phyloP scores from a whole-genome alignment of 2,329 filamentous ascomycete species.

The Aspergillus luchuensis region DNA sequence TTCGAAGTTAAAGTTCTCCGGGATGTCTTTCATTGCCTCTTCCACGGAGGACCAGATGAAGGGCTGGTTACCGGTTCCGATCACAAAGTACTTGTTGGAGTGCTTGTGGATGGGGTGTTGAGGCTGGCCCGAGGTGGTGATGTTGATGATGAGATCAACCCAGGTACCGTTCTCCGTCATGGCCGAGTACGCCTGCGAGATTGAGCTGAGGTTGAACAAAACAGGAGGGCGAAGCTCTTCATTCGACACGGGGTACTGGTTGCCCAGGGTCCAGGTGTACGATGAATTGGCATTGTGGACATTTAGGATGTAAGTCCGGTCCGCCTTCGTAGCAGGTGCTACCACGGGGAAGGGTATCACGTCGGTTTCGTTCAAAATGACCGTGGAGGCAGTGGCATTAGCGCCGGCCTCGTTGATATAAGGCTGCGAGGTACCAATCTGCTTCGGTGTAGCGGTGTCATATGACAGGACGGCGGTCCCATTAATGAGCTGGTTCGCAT shows the following conservation, averaged over 20 bases:
- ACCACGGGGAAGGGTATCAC: conserved; percentile 54
- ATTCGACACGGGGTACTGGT: conserved; percentile 27
- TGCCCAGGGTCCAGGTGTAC: conserved; percentile 31
- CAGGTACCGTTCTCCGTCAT: conserved; percentile 52
- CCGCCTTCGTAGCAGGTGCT: conserved; percentile 45
- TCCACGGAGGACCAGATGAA: conserved; percentile 58
- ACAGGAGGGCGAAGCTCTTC: conserved; percentile 29
- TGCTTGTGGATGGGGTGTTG: conserved; percentile 68
- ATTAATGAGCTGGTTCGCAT: conserved; percentile 57
- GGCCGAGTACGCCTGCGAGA: conserved; percentile 23
- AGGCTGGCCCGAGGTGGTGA: conserved; percentile 49
- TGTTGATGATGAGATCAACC: conserved; percentile 52
- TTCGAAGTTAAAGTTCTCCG: conserved; percentile 59
- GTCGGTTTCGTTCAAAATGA: conserved; percentile 48
- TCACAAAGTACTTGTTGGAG: conserved; percentile 61
- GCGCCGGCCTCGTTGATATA: conserved; percentile 56
- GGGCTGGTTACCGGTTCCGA: conserved; percentile 55
- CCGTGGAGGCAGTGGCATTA: conserved; percentile 44
- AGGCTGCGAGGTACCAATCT: conserved; percentile 33
- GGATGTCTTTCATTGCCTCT: conserved; percentile 53
- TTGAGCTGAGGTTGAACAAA: conserved; percentile 31
- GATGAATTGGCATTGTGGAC: conserved; percentile 25
- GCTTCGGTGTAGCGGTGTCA: conserved; percentile 19
- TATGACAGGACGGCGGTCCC: conserved; percentile 56
- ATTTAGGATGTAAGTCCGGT: conserved; percentile 41